Conservation (phyloP, 2,329 filamentous ascomycete genomes). For the Geoglossum cookeanum region DNA sequence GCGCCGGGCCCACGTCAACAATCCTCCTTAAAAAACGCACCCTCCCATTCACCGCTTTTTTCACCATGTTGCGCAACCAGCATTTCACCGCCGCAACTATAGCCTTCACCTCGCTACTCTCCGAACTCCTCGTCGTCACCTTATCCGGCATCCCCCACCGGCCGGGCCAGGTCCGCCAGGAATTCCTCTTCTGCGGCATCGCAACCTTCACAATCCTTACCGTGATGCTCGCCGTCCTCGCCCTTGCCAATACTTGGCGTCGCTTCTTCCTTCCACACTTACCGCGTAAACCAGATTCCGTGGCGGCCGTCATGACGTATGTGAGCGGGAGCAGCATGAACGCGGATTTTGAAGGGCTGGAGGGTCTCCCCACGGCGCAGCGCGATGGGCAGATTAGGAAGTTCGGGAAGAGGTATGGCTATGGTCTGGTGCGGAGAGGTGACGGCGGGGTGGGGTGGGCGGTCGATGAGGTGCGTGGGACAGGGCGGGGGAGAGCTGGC, state of each 20-base stretch:
- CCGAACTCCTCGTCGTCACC: constrained; percentile 1
- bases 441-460: constrained; percentile 3
- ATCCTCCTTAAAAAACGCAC: background rate
- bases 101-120: constrained; percentile 1
- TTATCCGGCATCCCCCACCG: background rate
- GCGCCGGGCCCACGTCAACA: background rate
- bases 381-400: background rate
- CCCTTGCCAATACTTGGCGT: background rate
- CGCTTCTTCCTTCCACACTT: constrained; percentile 2
- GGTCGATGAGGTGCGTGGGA: constrained; percentile 4
- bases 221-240: constrained; percentile 1
- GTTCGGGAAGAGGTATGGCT: constrained; percentile 6
- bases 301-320: constrained; percentile 6
- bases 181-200: background rate
- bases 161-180: background rate
- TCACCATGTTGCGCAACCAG: background rate
- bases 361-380: background rate
- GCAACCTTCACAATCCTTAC: background rate
- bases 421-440: constrained; percentile 1
- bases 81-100: background rate
- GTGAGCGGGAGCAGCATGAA: constrained; percentile 3
- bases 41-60: background rate
- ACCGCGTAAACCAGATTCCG: constrained; percentile 6
- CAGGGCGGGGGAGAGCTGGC: background rate
- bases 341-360: constrained; percentile 5